Evolutionary conservation across 306 rosid genomes (phyloP).

Genomic region (Cicer cuneatum): DNA sequence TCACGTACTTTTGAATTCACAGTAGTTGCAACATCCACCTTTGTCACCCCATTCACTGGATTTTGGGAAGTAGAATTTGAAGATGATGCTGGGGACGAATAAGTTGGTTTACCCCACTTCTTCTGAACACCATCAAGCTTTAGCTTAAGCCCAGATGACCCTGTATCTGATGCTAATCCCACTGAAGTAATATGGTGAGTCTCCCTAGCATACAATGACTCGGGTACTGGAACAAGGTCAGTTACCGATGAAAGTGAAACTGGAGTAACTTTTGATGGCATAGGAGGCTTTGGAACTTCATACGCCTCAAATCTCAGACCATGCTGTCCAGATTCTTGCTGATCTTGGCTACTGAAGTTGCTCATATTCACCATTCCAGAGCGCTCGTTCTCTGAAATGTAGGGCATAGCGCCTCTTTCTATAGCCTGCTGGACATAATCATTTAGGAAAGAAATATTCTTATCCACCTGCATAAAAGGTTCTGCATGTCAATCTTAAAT

Average conservation of each 20-base stretch:
- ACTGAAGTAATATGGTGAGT: constrained; percentile 53
- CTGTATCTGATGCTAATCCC: constrained; percentile 59
- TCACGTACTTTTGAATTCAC: constrained; percentile 56
- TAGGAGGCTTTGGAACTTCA: constrained; percentile 74
- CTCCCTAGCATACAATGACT: constrained; percentile 69
- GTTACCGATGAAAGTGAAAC: constrained; percentile 59
- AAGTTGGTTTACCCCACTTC: constrained; percentile 82
- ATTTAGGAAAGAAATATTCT: constrained; percentile 72
- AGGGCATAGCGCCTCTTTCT: constrained; percentile 80
- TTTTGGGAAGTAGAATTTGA: constrained; percentile 62
- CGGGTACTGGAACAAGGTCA: constrained; percentile 78
- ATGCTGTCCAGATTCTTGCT: constrained; percentile 66
- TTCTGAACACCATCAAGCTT: constrained; percentile 85
- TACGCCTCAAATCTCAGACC: constrained; percentile 87
- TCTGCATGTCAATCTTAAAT: constrained; percentile 31
- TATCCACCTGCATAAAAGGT: constrained; percentile 69
- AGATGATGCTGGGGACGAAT: constrained; percentile 61
- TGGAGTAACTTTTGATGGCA: constrained; percentile 53
- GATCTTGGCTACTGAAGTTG: constrained; percentile 64
- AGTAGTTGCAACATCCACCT: constrained; percentile 51
- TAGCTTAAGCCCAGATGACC: constrained; percentile 65
- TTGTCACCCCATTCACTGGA: constrained; percentile 60
- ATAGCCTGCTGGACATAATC: constrained; percentile 64
- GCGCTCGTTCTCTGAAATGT: constrained; percentile 70
- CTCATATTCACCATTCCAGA: constrained; percentile 54